Base-by-base conservation (phyloP, 352 stramenopile genomes). In the Globisporangium polare region DNA sequence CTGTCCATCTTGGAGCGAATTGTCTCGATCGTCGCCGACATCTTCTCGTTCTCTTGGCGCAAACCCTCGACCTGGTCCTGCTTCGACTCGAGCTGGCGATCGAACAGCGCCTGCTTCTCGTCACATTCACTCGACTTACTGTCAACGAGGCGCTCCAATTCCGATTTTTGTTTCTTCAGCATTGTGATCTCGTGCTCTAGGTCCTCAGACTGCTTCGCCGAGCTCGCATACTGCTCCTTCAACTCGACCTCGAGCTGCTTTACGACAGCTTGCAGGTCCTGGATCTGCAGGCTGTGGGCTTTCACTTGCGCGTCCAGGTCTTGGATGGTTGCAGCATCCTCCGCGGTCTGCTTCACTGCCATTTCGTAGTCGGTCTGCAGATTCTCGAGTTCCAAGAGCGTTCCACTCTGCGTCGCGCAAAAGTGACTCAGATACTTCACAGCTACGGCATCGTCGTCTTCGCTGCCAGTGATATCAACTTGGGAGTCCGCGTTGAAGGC, bases 281-380 rank as follows among this genome's bases (percentile, higher is more conserved):
- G 42, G 24, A 88, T 74, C 29, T 89, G 73, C 0, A 53, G 60
- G n/a, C 60, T 66, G 55, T 78, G 73, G n/a, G 66, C 64, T 51
- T 78, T 74, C 8, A 74, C 66, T 53, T 84, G 72, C 51, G 61
- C 75, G 5, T 74, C 63, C 13, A 88, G 65, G 20, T 73, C 55
- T 22, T 78, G 58, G 8, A 73, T 67, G 29, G 65, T 74, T 1
- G 62, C 64, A n/a, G 62, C 74, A 20, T 79, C 71, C 1, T 63
- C 65, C 7, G 71, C 47, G 5, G 72, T 65, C 43, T 82, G 72
- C 35, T 72, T 69, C 18, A 76, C 63, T 6, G 66, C 71, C n/a
- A 71, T 49, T 27, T 86, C 77, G 43, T 80, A 77, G 57, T 83
- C 73, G 8, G 54, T 63, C 52, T 83, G 74, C 17, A 86, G 72